Evolutionary conservation across 1,284 basidiomycete genomes (phyloP), one percentile per base, ranked within the genome.

Genomic region (Phaffia rhodozyma): DNA sequence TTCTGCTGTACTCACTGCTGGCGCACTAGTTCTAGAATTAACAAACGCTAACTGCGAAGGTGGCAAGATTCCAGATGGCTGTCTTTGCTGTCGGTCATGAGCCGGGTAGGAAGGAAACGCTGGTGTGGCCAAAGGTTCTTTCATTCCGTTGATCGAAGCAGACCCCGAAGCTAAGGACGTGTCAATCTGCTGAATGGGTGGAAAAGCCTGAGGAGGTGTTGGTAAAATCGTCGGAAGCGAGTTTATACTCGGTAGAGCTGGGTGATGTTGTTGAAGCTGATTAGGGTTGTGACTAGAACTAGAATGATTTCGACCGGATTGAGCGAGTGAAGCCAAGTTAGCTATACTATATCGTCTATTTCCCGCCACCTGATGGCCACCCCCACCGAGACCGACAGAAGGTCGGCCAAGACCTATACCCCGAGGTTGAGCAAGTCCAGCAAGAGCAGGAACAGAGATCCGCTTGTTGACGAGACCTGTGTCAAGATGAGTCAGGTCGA

Each of bases 401-500:
- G 29, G 54, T 9, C 54, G 54, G 29, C 23, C 54, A 9, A 43
- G 21, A 32, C 60, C n/a, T 43, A 55, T 70, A 5, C 73, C 60
- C 5, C 54, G 59, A 1, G 61, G 62, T 5, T 55, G 65, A 5
- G 52, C 38, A 16, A 67, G 27, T 65, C 66, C 3, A 60, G 67
- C 27, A 61, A 53, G 29, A 32, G 62, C 53, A 20, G 62, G 68
- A 11, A 70, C 67, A 9, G 68, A 62, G 29, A 67, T 55, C 5
- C 47, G 62, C 30, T 63, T 60, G 1, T 66, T 63, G 0, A 69
- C 68, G 0, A 69, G 47, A 0, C 70, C 70, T 9, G 70, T 70
- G 48, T 75, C 73, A 68, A 75, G 75, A 1, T 72, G 68, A 0
- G 86, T 80, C 16, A 93, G 79, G 71, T 92, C 89, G 34, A 94